A percentile compares a stretch with the other conserved stretches of the same genome.
Conservation (phyloP, 2,329 filamentous ascomycete species). For the Claviceps quebecensis region DNA sequence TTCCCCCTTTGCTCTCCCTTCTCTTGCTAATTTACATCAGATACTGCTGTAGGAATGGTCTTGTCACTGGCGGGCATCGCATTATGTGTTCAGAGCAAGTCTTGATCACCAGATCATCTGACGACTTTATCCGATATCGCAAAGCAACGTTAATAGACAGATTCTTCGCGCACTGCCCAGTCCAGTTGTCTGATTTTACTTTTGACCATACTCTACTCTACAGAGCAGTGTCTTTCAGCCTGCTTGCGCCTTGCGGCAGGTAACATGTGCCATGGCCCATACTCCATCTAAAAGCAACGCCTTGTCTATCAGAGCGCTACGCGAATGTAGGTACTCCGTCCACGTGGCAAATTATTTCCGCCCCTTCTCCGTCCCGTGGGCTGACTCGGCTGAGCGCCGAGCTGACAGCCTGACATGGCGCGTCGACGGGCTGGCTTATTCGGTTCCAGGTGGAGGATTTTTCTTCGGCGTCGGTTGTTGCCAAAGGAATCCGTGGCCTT, state of each 20-base stretch:
- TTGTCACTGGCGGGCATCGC: constrained; percentile 69
- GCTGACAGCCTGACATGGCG: too few relatives aligned
- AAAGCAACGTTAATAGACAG: background rate
- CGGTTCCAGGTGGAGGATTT: too few relatives aligned
- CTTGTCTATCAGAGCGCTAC: background rate
- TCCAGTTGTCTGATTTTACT: background rate
- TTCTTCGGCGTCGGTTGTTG: too few relatives aligned
- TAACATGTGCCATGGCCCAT: background rate
- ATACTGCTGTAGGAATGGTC: constrained; percentile 71
- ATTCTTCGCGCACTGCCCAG: background rate
- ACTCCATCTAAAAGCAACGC: constrained; percentile 3
- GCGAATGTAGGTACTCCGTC: background rate
- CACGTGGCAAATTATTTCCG: background rate
- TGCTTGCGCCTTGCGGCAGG: constrained; percentile 8
- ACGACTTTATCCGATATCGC: background rate
- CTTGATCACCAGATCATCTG: constrained; percentile 11
- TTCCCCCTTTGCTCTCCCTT: too few relatives aligned
- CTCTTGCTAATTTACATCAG: constrained; percentile 25
- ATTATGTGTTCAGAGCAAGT: constrained; percentile 63
- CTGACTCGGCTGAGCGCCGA: background rate
- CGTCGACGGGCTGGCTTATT: too few relatives aligned
- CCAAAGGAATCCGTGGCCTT: too few relatives aligned
- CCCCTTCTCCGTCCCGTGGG: background rate
- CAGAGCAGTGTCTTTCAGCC: background rate
- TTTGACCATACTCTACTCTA: background rate